Base-by-base conservation (phyloP, 2,329 filamentous ascomycete species). In the Blastomyces emzantsi region DNA sequence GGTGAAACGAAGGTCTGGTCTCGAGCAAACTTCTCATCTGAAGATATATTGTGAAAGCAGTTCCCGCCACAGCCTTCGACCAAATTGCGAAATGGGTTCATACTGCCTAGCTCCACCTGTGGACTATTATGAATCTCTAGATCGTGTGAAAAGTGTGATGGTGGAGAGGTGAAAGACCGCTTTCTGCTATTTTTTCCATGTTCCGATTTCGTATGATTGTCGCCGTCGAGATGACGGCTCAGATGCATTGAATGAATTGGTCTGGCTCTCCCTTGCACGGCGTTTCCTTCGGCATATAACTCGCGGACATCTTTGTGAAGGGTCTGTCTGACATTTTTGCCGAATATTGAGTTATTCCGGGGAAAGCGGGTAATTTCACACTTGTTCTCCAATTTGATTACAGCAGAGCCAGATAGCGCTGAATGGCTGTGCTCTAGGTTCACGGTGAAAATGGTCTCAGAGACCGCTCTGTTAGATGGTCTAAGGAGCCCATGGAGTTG, bases 371-470 rank as follows among this genome's bases (percentile, higher is more conserved):
- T 49, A 51, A 73, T 62, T 13, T 67, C 70, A 52, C 72, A 72
- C 43, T 67, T 64, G 3, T 63, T 67, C 55, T 71, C 67, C 15
- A 68, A 62, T 25, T 62, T 66, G n/a, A 74, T 60, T n/a, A 47
- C 63, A 15, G 67, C 70, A n/a, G 64, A 62, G 25, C 58, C 41
- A 1, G 72, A 67, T 4, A 76, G 60, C 19, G 72, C 66, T 2
- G 74, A 73, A 64, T 76, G 73, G 17, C 62, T 68, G 61, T 76
- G 75, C 30, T 69, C 68, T 6, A 75, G 66, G 17, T 57, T 65
- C 36, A 70, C 73, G 15, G 64, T 70, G 17, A 75, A 63, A 17
- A 74, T 63, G 7, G 68, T 66, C 54, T 72, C 68, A 3, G 59
- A 47, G 15, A 65, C 55, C 28, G 65, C 64, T 25, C 62, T 47